These are phyloP conservation scores for Eutrema heterophyllum DNA, from an alignment of 345 rosid species.

Conservation along the genomic window DNA sequence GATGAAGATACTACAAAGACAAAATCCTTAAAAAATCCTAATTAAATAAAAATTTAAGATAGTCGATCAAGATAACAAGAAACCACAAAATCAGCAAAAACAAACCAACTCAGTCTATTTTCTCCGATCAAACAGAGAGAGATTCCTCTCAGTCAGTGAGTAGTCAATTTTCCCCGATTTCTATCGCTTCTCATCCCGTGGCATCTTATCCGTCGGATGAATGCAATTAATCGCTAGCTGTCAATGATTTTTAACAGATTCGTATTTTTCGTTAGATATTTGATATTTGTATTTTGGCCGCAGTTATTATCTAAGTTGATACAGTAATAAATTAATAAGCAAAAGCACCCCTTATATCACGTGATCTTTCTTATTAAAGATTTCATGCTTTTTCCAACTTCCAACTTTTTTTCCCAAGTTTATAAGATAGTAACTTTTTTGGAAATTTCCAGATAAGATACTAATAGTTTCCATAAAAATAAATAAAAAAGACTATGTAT, in stretches of 20 bases:
- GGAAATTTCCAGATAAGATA: not conserved
- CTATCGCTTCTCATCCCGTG: no score
- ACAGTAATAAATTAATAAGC: not conserved
- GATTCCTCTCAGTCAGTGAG: not conserved
- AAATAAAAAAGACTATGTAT: not conserved
- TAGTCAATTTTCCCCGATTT: not conserved
- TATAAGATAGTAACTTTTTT: not conserved
- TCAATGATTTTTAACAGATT: not conserved
- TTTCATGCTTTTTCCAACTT: conserved; percentile 9
- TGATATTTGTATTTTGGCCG: not conserved
- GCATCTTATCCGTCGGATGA: not conserved
- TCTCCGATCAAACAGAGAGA: not conserved
- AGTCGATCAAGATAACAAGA: no score
- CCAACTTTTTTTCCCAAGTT: not conserved
- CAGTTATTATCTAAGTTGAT: not conserved
- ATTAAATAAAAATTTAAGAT: no score
- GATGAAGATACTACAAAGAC: not conserved
- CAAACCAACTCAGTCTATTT: not conserved
- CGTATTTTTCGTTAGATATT: not conserved
- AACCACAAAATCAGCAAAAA: no score
- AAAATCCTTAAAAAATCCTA: no score
- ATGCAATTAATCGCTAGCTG: not conserved
- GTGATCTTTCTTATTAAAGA: conserved; percentile 4
- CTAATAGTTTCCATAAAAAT: not conserved
- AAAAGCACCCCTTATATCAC: conserved; percentile 10